These are phyloP conservation scores for Macrophomina tecta DNA, from an alignment of 2,329 filamentous ascomycete species.

Conservation along the genomic window DNA sequence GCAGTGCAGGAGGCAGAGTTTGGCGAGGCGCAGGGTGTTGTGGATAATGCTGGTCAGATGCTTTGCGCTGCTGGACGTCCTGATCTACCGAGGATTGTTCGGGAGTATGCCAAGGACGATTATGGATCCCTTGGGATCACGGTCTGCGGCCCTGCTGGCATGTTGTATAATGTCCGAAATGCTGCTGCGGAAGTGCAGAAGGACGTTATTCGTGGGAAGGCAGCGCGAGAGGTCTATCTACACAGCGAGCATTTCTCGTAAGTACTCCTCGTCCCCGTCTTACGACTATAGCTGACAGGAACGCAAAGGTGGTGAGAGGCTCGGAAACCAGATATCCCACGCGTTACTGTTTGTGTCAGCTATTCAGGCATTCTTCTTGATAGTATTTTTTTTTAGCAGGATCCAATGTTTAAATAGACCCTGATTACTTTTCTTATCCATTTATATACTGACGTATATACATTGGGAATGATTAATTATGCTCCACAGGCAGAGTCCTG, in stretches of 20 bases:
- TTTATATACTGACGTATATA: too few species aligned
- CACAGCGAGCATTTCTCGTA: slow-evolving; percentile 30
- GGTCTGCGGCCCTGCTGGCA: slow-evolving; percentile 28
- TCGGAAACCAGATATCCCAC: background rate
- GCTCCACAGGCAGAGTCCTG: too few species aligned
- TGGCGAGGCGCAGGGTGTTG: background rate
- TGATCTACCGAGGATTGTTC: background rate
- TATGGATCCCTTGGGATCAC: slow-evolving; percentile 23
- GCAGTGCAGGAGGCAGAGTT: background rate
- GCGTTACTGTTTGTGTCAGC: too few species aligned
- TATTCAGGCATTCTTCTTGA: too few species aligned
- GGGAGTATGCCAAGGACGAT: background rate
- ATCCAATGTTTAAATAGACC: too few species aligned
- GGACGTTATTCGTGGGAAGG: background rate
- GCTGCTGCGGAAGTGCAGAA: slow-evolving; percentile 29
- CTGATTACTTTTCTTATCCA: too few species aligned
- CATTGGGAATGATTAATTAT: too few species aligned
- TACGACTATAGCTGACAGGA: background rate
- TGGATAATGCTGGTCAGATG: background rate
- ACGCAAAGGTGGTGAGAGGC: background rate
- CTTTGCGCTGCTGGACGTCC: background rate
- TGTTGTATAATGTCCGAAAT: slow-evolving; percentile 30
- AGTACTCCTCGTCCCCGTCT: background rate
- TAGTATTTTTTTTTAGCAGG: too few species aligned
- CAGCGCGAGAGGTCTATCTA: slow-evolving; percentile 29